phyloP scores from a whole-genome alignment of 495 filamentous ascomycete species.

The Acidiella bohemica region DNA sequence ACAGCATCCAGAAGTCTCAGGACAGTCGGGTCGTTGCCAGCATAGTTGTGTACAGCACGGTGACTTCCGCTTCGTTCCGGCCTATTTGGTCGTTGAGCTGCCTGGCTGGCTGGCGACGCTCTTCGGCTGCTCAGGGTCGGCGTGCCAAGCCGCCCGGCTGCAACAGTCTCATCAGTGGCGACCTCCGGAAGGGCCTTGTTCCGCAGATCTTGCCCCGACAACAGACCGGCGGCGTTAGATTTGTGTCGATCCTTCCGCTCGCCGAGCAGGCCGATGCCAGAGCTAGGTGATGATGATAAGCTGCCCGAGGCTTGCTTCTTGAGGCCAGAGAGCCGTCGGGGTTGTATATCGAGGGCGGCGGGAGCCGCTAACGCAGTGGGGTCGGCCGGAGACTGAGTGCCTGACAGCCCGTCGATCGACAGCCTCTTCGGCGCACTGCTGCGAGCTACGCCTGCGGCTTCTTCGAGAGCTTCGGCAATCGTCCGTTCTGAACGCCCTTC shows the following conservation, averaged over 20 bases:
- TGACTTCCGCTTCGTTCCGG: conserved; percentile 13
- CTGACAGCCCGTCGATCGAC: conserved; percentile 1
- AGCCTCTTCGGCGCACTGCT: neutral
- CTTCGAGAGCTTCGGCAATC: conserved; percentile 78
- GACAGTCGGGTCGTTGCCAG: conserved; percentile 78
- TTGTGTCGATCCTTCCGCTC: conserved; percentile 38
- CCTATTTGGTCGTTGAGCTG: neutral
- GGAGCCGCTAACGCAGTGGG: too few species aligned
- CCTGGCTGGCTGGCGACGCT: conserved; percentile 5
- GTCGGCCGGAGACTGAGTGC: neutral
- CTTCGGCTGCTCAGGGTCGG: conserved; percentile 5
- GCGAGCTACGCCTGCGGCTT: conserved; percentile 54
- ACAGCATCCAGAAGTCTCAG: conserved; percentile 75
- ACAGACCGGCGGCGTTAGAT: conserved; percentile 67
- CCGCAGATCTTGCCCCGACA: conserved; percentile 60
- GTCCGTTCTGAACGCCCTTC: conserved; percentile 4
- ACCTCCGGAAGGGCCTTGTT: conserved; percentile 57
- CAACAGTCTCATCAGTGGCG: conserved; percentile 12
- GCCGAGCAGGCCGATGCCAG: conserved; percentile 12
- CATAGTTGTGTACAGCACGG: conserved; percentile 39
- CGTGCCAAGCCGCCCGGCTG: conserved; percentile 13
- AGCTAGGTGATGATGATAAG: conserved; percentile 17
- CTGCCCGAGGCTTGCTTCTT: conserved; percentile 13
- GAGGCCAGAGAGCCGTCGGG: conserved; percentile 7
- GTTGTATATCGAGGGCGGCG: conserved; percentile 1